Conservation (phyloP, 345 rosid species). For the Rubroshorea leprosula region DNA sequence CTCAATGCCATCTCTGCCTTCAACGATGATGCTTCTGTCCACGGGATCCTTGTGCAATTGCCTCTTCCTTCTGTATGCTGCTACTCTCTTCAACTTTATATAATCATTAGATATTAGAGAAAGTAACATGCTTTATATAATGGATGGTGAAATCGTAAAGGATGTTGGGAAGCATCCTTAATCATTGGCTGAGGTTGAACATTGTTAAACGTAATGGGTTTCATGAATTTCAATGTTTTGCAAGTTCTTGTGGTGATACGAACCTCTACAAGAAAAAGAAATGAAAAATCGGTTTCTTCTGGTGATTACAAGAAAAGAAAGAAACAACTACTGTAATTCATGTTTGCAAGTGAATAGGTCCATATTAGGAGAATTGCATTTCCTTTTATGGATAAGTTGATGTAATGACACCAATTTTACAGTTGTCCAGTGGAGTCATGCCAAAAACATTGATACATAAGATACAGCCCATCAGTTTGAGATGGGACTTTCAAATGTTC, state of each 20-base stretch:
- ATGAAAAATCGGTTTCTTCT: too few species aligned
- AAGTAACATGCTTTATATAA: not conserved
- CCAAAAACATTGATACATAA: not conserved
- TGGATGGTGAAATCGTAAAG: too few species aligned
- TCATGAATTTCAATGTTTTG: too few species aligned
- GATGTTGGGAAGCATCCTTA: too few species aligned
- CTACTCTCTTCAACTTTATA: not conserved
- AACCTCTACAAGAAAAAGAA: too few species aligned
- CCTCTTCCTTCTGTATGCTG: conserved; percentile 70
- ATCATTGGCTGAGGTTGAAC: too few species aligned
- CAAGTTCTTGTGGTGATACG: too few species aligned
- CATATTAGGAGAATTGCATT: not conserved
- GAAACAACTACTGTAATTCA: too few species aligned
- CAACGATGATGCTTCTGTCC: conserved; percentile 65
- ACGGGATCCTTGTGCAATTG: conserved; percentile 90
- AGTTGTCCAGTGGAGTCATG: not conserved
- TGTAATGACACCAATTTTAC: not conserved
- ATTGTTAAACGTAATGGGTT: too few species aligned
- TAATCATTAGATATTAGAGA: not conserved
- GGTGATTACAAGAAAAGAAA: too few species aligned
- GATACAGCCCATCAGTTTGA: not conserved
- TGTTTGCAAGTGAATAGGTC: not conserved
- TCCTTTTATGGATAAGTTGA: not conserved
- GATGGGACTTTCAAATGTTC: not conserved
- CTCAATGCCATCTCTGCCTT: conserved; percentile 48